Conservation (phyloP, 225 moss, liverwort and hornwort genomes). For the Takakia lepidozioides region DNA sequence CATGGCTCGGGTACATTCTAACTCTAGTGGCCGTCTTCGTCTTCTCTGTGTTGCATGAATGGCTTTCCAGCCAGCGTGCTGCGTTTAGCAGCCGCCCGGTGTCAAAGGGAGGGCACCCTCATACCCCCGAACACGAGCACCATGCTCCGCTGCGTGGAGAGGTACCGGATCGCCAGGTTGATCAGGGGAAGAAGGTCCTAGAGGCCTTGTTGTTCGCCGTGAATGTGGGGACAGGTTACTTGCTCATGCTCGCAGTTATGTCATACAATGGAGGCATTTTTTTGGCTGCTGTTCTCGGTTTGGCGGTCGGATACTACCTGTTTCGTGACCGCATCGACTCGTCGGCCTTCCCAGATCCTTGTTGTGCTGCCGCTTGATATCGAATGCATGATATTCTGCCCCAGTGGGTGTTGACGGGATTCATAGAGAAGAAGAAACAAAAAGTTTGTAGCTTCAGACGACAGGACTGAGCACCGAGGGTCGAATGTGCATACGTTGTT, state of each 20-base stretch:
- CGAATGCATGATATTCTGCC: no score
- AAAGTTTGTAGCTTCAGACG: no score
- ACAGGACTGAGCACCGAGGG: no score
- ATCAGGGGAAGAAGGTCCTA: conserved; percentile 10
- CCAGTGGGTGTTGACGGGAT: no score
- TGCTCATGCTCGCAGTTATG: conserved; percentile 54
- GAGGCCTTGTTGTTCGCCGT: conserved; percentile 23
- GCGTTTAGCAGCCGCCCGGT: no score
- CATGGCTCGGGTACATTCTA: conserved; percentile 38
- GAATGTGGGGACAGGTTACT: conserved; percentile 33
- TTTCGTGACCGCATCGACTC: no score
- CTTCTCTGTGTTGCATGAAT: conserved; percentile 57
- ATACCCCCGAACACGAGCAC: no score
- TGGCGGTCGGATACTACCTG: conserved; percentile 20
- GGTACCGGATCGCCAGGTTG: conserved; percentile 11
- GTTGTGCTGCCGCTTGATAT: no score
- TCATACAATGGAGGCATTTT: conserved; percentile 43
- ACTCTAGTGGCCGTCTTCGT: conserved; percentile 55
- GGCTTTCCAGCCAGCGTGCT: conserved; percentile 43
- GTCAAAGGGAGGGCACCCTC: no score
- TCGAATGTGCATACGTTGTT: no score
- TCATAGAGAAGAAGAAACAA: no score
- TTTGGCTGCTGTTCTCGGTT: conserved; percentile 31
- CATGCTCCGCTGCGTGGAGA: conserved; percentile 16
- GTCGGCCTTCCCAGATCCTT: no score